Evolutionary conservation across 2,329 filamentous ascomycete species (phyloP).

Genomic region (Madurella mycetomatis): DNA sequence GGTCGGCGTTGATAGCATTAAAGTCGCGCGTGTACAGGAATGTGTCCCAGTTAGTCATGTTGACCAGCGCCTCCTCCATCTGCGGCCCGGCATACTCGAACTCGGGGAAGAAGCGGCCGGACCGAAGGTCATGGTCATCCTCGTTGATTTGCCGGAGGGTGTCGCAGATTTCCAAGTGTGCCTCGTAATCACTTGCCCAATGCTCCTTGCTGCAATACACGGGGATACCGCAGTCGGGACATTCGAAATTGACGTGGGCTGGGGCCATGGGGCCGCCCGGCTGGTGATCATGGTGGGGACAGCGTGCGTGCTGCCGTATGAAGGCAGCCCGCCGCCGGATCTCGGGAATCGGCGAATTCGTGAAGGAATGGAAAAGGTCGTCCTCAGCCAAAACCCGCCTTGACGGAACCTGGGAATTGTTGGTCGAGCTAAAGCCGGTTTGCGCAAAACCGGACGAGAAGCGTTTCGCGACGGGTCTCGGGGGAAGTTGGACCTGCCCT

Average conservation of each 20-base stretch:
- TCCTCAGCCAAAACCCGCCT: slow-evolving; percentile 55
- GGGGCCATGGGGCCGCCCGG: slow-evolving; percentile 61
- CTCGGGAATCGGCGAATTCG: slow-evolving; percentile 79
- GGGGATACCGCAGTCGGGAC: slow-evolving; percentile 90
- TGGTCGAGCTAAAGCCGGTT: slow-evolving; percentile 15
- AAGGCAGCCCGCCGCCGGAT: slow-evolving; percentile 85
- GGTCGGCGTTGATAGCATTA: slow-evolving; percentile 83
- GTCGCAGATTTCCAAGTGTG: slow-evolving; percentile 88
- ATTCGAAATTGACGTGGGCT: slow-evolving; percentile 86
- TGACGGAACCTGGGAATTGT: slow-evolving; percentile 17
- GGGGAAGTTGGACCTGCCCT: not conserved
- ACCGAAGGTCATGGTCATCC: slow-evolving; percentile 91
- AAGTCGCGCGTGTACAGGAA: slow-evolving; percentile 91
- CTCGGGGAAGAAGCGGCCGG: slow-evolving; percentile 87
- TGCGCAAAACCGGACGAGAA: slow-evolving; percentile 20
- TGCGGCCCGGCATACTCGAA: slow-evolving; percentile 87
- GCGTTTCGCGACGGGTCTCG: slow-evolving; percentile 8
- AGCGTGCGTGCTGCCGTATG: slow-evolving; percentile 90
- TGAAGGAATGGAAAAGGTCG: slow-evolving; percentile 91
- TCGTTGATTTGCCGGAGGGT: slow-evolving; percentile 90
- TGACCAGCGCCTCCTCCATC: slow-evolving; percentile 87
- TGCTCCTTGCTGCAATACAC: slow-evolving; percentile 92
- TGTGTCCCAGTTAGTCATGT: slow-evolving; percentile 99
- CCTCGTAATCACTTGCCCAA: slow-evolving; percentile 93
- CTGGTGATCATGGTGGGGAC: slow-evolving; percentile 83